Conservation (phyloP, 163 green algal genomes). For the Scenedesmus sp. region DNA sequence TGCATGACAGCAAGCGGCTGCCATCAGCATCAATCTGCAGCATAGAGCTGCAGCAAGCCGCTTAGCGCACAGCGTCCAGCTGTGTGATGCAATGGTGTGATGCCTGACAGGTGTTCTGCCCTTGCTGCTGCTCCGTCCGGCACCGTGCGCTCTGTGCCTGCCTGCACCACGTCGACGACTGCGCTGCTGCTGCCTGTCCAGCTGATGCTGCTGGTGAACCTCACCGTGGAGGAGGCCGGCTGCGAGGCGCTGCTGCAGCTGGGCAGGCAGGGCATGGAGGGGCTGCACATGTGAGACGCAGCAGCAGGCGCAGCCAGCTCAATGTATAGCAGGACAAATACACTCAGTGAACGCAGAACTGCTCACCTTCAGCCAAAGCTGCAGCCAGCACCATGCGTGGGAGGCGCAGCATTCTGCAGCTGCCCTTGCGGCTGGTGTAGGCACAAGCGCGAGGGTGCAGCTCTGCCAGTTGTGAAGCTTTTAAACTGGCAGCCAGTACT, state of each 20-base stretch:
- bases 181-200: constrained; percentile 24
- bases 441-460: no score
- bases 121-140: neutral
- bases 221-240: constrained; percentile 79
- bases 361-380: neutral
- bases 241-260: constrained; percentile 80
- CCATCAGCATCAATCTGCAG: neutral
- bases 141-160: no score
- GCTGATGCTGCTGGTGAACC: constrained; percentile 86
- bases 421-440: no score
- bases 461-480: no score
- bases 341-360: neutral
- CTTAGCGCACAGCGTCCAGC: no score
- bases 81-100: no score
- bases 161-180: neutral
- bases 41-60: no score
- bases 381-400: neutral
- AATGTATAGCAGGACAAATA: neutral
- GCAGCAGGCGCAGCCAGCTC: neutral
- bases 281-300: constrained; percentile 70
- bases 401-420: no score
- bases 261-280: constrained; percentile 61
- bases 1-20: no score
- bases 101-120: neutral
- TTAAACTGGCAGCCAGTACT: constrained; percentile 18